Conservation (phyloP, 495 filamentous ascomycete genomes). For the Talaromyces liani region DNA sequence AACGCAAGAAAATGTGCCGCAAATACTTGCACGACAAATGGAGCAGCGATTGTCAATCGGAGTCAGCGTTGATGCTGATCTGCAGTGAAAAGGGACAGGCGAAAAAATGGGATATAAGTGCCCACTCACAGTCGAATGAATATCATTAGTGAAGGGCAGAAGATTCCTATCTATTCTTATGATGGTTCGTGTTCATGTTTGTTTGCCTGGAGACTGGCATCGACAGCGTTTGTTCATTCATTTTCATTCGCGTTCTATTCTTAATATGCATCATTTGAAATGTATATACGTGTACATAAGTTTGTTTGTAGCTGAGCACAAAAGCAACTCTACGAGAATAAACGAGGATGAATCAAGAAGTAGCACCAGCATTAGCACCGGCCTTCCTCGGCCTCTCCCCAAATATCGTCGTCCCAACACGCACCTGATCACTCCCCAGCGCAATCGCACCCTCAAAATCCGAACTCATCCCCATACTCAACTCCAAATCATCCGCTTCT, state of each 20-base stretch:
- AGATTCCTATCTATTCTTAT: neutral
- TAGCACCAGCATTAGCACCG: conserved; percentile 42
- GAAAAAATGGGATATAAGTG: neutral
- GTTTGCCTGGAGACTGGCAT: conserved; percentile 11
- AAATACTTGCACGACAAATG: conserved; percentile 75
- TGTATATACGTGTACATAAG: conserved; percentile 8
- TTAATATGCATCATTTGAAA: conserved; percentile 13
- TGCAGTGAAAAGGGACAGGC: conserved; percentile 11
- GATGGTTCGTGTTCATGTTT: neutral
- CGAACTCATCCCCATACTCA: conserved; percentile 84
- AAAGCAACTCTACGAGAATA: neutral
- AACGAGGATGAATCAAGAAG: neutral
- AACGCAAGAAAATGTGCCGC: conserved; percentile 83
- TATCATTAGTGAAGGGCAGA: neutral
- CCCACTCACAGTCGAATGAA: neutral
- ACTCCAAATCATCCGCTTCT: conserved; percentile 41
- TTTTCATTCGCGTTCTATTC: conserved; percentile 11
- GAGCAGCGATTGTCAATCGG: conserved; percentile 67
- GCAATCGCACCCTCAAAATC: conserved; percentile 88
- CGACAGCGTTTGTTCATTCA: conserved; percentile 14
- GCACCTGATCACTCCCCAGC: conserved; percentile 82
- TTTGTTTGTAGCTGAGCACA: neutral
- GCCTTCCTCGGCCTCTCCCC: conserved; percentile 67
- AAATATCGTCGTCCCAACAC: conserved; percentile 93
- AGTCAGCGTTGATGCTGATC: conserved; percentile 11